Evolutionary conservation across 2,329 filamentous ascomycete species (phyloP), one percentile per base, ranked within the genome.

Genomic region (Claviceps sp.): DNA sequence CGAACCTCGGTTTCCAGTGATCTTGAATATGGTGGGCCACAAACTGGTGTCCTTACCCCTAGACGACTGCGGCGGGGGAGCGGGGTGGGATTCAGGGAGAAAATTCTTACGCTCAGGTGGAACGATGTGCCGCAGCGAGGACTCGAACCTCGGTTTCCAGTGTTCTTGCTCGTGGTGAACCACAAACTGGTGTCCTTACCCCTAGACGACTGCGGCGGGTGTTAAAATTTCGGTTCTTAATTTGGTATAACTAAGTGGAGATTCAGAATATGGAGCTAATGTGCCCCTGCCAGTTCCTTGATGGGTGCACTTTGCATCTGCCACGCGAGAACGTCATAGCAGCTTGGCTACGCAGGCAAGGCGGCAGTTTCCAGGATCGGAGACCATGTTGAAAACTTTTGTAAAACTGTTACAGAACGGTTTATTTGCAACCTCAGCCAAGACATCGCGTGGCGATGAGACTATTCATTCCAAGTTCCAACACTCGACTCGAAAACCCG

Each of bases 171-270:
- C 13, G 13, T 40, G 22, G 30, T 40, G 22, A 20, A 24, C 61
- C 61, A 63, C 61, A 62, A 62, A 62, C 61, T 62, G 56, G 54
- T 61, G 58, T 62, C 59, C 57, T 62, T 43, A 60, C 61, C 60
- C 55, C 58, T 62, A 59, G 58, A 63, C 59, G 57, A 62, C 54
- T 58, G 54, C 51, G 55, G 58, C 55, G 54, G 47, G 5, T 22
- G 49, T 47, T 48, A 22, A n/a, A 18, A 2, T 3, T 1, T 37
- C 2, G 3, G 14, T 3, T 5, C 8, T 37, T 54, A 55, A 49
- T 44, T 2, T 9, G 2, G 2, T 2, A 26, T 54, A 55, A 22
- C 20, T 38, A 36, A 16, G 40, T 50, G 2, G 26, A 37, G 3
- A 5, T 2, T 9, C 11, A 3, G 13, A n/a, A 24, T 16, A 42